Conservation (phyloP, 2,329 filamentous ascomycete genomes). For the Orbilia blumenaviensis region DNA sequence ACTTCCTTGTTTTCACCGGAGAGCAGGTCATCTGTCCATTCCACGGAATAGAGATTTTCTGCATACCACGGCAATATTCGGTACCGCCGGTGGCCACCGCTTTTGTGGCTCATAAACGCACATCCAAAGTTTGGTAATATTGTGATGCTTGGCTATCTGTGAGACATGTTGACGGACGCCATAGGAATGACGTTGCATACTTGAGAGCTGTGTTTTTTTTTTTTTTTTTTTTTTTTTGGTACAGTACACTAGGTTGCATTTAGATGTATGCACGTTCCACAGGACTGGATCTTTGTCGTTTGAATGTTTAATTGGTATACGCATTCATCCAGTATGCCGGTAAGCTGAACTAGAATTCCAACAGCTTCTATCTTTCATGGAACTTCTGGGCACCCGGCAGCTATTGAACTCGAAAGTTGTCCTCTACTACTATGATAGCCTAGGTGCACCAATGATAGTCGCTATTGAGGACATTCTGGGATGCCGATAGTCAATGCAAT, state of each 20-base stretch:
- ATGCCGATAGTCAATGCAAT: no score
- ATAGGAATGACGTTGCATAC: constrained; percentile 35
- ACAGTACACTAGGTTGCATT: neutral
- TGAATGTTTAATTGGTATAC: neutral
- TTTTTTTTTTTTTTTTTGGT: constrained; percentile 2
- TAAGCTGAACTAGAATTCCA: neutral
- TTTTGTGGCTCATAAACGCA: constrained; percentile 15
- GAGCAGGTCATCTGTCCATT: constrained; percentile 16
- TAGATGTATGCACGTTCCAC: constrained; percentile 28
- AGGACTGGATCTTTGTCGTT: neutral
- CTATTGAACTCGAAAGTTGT: neutral
- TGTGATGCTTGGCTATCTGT: neutral
- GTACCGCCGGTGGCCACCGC: neutral
- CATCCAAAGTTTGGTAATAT: neutral
- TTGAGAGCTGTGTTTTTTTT: neutral
- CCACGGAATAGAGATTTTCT: constrained; percentile 17
- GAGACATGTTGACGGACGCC: constrained; percentile 7
- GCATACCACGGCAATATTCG: constrained; percentile 23
- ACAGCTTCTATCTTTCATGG: neutral
- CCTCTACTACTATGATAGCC: neutral
- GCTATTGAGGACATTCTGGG: neutral
- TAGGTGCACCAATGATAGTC: neutral
- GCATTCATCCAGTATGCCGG: neutral
- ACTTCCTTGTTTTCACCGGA: neutral
- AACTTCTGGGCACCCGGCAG: neutral